Percentiles rank a stretch among this genome's conserved stretches.
Conservation (phyloP, 2,329 filamentous ascomycete genomes). For the Uncinocarpus reesii region DNA sequence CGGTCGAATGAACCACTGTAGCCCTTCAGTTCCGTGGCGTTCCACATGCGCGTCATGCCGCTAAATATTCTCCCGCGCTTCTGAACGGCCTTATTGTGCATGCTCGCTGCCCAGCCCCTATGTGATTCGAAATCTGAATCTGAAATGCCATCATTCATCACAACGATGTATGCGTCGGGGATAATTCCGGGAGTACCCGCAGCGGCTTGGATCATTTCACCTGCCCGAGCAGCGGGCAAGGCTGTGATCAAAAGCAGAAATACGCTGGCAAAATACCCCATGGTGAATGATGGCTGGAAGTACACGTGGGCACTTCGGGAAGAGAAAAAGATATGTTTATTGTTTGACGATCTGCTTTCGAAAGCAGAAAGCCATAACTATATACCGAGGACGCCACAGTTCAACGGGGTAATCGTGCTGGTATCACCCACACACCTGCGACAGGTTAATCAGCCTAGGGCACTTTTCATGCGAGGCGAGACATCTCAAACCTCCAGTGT, state of each 20-base stretch:
- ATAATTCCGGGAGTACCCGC: constrained; percentile 1
- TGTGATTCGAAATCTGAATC: constrained; percentile 8
- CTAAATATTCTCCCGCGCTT: not conserved
- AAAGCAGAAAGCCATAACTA: not conserved
- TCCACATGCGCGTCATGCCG: constrained; percentile 5
- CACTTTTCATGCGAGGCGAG: constrained; percentile 6
- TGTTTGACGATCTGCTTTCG: not conserved
- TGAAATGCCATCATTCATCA: constrained; percentile 12
- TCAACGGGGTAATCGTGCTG: not conserved
- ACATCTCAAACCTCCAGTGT: constrained; percentile 6
- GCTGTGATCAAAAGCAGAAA: not conserved
- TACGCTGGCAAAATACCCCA: not conserved
- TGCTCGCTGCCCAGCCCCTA: constrained; percentile 4
- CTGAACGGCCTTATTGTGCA: not conserved
- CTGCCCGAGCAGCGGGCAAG: constrained; percentile 1
- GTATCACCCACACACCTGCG: not conserved
- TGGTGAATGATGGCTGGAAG: not conserved
- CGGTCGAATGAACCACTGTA: constrained; percentile 12
- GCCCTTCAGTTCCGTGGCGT: constrained; percentile 1
- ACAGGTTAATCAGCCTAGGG: not conserved
- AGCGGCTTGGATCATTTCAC: constrained; percentile 5
- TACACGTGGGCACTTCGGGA: not conserved
- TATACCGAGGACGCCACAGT: not conserved
- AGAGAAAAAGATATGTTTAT: not conserved
- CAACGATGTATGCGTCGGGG: constrained; percentile 12